Evolutionary conservation across 75 land plant species (phyloP).

Genomic region (Selaginella tamariscina): DNA sequence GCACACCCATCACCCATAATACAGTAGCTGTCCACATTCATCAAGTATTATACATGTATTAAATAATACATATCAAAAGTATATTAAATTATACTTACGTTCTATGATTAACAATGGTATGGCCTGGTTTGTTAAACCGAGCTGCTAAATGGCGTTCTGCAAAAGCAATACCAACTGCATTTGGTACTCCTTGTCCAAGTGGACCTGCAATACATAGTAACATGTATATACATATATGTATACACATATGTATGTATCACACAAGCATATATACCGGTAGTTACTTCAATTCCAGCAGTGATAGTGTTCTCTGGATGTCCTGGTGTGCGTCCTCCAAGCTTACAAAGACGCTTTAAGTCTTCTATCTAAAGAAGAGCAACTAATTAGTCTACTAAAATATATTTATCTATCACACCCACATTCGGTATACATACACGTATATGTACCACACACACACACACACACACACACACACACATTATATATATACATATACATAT

Average conservation of each 20-base stretch:
- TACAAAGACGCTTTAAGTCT: conserved; percentile 40
- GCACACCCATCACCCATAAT: conserved; percentile 78
- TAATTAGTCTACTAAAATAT: background rate
- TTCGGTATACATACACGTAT: background rate
- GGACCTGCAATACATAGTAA: conserved; percentile 32
- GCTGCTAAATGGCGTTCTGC: conserved; percentile 60
- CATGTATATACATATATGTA: background rate
- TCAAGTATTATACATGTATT: background rate
- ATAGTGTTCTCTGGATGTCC: conserved; percentile 59
- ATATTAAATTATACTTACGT: conserved; percentile 25
- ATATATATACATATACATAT: background rate
- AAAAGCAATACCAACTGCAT: conserved; percentile 63
- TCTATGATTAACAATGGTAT: conserved; percentile 42
- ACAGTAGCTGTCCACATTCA: conserved; percentile 36
- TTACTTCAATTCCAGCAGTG: conserved; percentile 53
- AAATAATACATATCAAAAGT: background rate
- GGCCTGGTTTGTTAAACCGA: conserved; percentile 51
- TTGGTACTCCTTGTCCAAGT: conserved; percentile 75
- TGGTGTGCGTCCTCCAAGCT: conserved; percentile 43
- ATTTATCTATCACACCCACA: conserved; percentile 16
- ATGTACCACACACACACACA: conserved; percentile 19
- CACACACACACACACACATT: no score
- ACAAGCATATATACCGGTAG: conserved; percentile 33
- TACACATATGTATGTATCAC: background rate
- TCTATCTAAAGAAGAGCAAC: conserved; percentile 31